Conservation (phyloP, 805 yeast species). For the Lipomyces yamanashiensis region DNA sequence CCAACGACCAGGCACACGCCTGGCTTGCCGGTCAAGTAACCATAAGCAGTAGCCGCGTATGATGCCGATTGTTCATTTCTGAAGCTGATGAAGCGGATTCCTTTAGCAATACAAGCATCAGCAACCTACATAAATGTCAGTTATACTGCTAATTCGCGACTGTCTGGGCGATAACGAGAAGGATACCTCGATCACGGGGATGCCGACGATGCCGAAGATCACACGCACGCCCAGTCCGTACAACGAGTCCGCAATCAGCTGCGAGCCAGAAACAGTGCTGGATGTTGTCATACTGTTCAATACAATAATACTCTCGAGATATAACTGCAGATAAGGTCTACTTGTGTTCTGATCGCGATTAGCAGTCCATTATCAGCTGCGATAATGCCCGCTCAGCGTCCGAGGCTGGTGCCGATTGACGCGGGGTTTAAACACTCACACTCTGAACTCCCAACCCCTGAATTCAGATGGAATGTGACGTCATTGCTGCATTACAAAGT, state of each 20-base stretch:
- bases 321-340: neutral
- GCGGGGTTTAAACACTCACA: constrained; percentile 8
- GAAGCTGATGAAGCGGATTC: constrained; percentile 62
- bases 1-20: constrained; percentile 74
- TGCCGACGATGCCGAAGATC: constrained; percentile 75
- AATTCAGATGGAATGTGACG: neutral
- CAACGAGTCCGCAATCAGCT: constrained; percentile 55
- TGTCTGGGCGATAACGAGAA: neutral
- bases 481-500: neutral
- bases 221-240: constrained; percentile 56
- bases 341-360: neutral
- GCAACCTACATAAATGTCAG: constrained; percentile 46
- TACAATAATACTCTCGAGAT: neutral
- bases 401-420: neutral
- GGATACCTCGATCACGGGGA: constrained; percentile 69
- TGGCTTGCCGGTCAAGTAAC: constrained; percentile 65
- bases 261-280: constrained; percentile 40
- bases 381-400: neutral
- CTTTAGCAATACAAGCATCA: constrained; percentile 58
- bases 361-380: neutral
- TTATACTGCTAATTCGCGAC: neutral
- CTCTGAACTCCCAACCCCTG: constrained; percentile 4
- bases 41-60: constrained; percentile 74
- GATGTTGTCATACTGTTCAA: neutral
- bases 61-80: constrained; percentile 77